phyloP scores from a whole-genome alignment of 169 alveolate genomes.

The Pseudocohnilembus persalinus region DNA sequence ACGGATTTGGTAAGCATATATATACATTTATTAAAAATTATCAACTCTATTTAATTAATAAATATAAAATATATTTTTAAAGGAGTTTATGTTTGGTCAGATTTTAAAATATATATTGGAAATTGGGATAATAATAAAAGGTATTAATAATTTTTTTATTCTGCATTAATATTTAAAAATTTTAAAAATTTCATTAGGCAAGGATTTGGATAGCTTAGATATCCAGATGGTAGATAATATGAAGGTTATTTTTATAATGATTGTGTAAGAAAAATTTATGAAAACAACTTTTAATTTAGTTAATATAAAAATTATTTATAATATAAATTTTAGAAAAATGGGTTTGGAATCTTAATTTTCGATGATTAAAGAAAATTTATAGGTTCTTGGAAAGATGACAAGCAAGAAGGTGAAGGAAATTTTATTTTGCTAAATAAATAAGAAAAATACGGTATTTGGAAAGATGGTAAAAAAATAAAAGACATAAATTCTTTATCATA shows the following conservation, averaged over 20 bases:
- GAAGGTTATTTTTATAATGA: conserved; percentile 46
- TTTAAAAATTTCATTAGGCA: not conserved
- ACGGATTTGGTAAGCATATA: conserved; percentile 60
- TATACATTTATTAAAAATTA: too few species aligned
- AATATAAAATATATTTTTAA: too few species aligned
- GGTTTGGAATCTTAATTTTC: conserved; percentile 42
- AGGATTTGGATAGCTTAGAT: conserved; percentile 24
- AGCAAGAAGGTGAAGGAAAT: conserved; percentile 46
- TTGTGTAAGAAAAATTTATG: not conserved
- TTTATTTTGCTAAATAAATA: conserved; percentile 24
- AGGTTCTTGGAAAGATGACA: conserved; percentile 44
- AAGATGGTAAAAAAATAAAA: conserved; percentile 49
- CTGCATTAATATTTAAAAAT: not conserved
- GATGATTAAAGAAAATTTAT: conserved; percentile 48
- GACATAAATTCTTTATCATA: too few species aligned
- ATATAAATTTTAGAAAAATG: conserved; percentile 50
- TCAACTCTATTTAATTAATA: too few species aligned
- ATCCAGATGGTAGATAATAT: conserved; percentile 47
- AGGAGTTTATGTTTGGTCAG: conserved; percentile 22
- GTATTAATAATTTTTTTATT: not conserved
- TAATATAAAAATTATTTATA: conserved; percentile 37
- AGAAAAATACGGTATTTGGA: conserved; percentile 54
- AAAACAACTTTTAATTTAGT: conserved; percentile 12
- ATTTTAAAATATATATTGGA: conserved; percentile 13
- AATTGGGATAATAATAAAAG: not conserved